phyloP scores from a whole-genome alignment of 2,329 filamentous ascomycete species.

The Aspergillus sp. region DNA sequence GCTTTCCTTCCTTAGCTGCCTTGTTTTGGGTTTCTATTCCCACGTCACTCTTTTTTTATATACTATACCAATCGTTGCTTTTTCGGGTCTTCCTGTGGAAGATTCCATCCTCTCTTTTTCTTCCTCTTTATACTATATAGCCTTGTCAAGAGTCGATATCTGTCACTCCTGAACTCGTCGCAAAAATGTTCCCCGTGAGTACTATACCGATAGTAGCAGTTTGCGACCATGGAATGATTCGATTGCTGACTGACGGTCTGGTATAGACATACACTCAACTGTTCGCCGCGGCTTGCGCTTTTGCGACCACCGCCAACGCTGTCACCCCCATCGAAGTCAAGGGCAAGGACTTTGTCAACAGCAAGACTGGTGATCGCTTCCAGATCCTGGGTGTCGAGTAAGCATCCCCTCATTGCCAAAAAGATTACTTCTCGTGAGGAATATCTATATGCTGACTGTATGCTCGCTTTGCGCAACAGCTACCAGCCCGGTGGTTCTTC shows the following conservation, averaged over 20 bases:
- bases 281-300: slow-evolving; percentile 43
- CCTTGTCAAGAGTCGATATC: background rate
- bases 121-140: background rate
- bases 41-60: slow-evolving; percentile 22
- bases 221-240: background rate
- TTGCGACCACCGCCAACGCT: slow-evolving; percentile 51
- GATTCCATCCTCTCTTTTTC: slow-evolving; percentile 20
- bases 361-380: slow-evolving; percentile 59
- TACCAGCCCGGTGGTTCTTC: slow-evolving; percentile 65
- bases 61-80: background rate
- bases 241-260: background rate
- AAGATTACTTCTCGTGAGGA: slow-evolving; percentile 7
- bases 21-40: slow-evolving; percentile 18
- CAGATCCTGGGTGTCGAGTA: slow-evolving; percentile 65
- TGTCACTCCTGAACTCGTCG: background rate
- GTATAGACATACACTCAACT: slow-evolving; percentile 35
- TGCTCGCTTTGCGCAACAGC: slow-evolving; percentile 31
- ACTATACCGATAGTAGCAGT: background rate
- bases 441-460: slow-evolving; percentile 20
- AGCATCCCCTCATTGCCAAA: slow-evolving; percentile 21
- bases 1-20: slow-evolving; percentile 19
- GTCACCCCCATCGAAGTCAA: slow-evolving; percentile 59
- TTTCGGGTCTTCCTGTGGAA: slow-evolving; percentile 21
- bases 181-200: slow-evolving; percentile 29
- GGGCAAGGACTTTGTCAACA: slow-evolving; percentile 64